Evolutionary conservation across 257 asterid genomes (phyloP), one percentile per base, ranked within the genome.

Genomic region (Solanum chmielewskii): DNA sequence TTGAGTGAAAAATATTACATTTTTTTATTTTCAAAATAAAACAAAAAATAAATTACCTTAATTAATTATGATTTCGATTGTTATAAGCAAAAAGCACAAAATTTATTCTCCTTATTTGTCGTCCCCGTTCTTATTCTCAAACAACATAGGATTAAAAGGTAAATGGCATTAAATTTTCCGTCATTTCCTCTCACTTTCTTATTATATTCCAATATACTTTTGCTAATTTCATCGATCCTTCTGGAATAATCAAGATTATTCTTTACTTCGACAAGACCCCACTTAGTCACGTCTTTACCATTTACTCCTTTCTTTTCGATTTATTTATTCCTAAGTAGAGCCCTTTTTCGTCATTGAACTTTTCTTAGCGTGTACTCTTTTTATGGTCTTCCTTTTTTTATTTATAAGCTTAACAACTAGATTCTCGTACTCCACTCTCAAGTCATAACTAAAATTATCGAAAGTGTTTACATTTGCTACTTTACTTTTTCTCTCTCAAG

Each of bases 241-340:
- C 91, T 39, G 21, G 92, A 88, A 88, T 77, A 21, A 52, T 60
- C 91, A 29, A n/a, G 88, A 64, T 68, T 20, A 70, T 47, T 41
- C 49, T 35, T 23, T 5, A 3, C 20, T 71, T 18, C 33, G 41
- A 20, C n/a, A 13, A 29, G 7, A 6, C 66, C 33, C 69, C 87
- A 3, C 68, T 9, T 75, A 29, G 6, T 9, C 42, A 8, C 29
- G 21, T 39, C 27, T 86, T 84, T 69, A n/a, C 86, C 77, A 25
- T 84, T 13, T 35, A 3, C 64, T 11, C 81, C 10, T 5, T 3
- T 4, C 20, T 3, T 3, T 42, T 66, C 15, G n/a, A 16, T 49
- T 41, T 7, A 4, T 87, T 89, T 86, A 3, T 25, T 21, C 31
- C 23, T 3, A 86, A 86, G 90, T 47, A 56, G 27, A 68, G 45